phyloP scores from a whole-genome alignment of 331 rosid genomes.

The Acacia pycnantha region DNA sequence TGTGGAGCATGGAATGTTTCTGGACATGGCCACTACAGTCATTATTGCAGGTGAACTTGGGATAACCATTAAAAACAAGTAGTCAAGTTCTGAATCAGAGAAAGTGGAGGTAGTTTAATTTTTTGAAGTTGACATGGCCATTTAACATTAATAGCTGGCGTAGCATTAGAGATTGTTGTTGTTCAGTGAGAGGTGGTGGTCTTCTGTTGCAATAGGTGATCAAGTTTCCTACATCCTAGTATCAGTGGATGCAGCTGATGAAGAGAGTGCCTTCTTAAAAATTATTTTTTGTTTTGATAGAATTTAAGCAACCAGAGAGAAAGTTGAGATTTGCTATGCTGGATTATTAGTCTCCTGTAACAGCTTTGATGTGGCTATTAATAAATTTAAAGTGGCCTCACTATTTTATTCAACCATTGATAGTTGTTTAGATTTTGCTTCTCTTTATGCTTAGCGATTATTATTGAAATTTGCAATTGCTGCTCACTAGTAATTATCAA shows the following conservation, averaged over 20 bases:
- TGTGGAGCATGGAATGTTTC: conserved; percentile 72
- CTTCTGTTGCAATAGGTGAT: conserved; percentile 15
- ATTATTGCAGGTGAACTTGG: conserved; percentile 67
- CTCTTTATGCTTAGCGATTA: neutral
- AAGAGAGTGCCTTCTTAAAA: conserved; percentile 4
- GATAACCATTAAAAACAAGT: conserved; percentile 48
- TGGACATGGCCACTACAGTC: conserved; percentile 65
- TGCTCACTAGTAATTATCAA: neutral
- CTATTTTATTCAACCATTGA: neutral
- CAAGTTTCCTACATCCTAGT: conserved; percentile 20
- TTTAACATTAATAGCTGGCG: conserved; percentile 23
- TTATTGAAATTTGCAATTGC: neutral
- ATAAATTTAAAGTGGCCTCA: neutral
- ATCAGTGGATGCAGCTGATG: conserved; percentile 19
- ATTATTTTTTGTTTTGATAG: conserved; percentile 18
- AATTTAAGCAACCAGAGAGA: conserved; percentile 10
- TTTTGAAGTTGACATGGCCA: conserved; percentile 16
- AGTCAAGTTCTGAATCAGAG: neutral
- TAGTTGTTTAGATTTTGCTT: neutral
- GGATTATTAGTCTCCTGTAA: conserved; percentile 16
- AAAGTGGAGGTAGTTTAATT: conserved; percentile 16
- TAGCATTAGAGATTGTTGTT: conserved; percentile 19
- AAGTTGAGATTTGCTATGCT: conserved; percentile 12
- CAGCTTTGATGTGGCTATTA: conserved; percentile 6
- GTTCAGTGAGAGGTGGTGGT: conserved; percentile 2